Base-by-base conservation (phyloP, 2,329 filamentous ascomycete species). In the Bretziella fagacearum region DNA sequence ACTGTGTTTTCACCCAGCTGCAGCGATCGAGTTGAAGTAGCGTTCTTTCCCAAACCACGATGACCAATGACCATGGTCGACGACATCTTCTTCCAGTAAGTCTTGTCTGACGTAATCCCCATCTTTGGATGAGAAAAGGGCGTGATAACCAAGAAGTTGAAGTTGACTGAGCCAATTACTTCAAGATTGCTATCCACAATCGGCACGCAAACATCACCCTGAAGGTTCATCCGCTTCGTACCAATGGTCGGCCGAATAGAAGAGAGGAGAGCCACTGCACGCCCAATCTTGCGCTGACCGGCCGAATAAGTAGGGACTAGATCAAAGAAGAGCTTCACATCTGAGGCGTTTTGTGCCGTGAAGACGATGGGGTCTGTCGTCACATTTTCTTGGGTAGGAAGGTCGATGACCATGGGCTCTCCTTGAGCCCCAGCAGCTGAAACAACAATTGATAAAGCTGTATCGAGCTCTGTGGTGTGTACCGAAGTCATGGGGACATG, bases 1-100 rank as follows among this genome's bases (percentile, higher is more conserved):
- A 98, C 71, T 0, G 91, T 98, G 60, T 98, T 98, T 63, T 98
- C 91, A 51, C 91, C 93, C 1, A 98, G 70, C 59, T 98, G 93
- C 27, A 98, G 68, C 2, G 87, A 95, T 52, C 79, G 84, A 58
- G 85, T 84, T 25, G 80, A 77, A 10, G 79, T 72, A 52, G 83
- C 72, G 60, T 98, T 98, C 67, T 96, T 96, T 54, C 91, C 91
- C 23, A 96, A 67, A 15, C 87, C 80, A 57, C 76, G 69, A 58
- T 79, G 76, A 10, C 76, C 74, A 50, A 80, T 78, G 13, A 80
- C 74, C 84, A 93, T 93, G 2, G 89, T 89, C 2, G 84, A 83
- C 10, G 82, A 75, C 59, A 93, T 68, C 60, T 85, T 93, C 65
- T 85, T 94, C 89, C 89, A 98, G 61, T 96, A 98, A 0, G 87